Conservation (phyloP, 257 asterid genomes). For the Ocimum tenuiflorum region DNA sequence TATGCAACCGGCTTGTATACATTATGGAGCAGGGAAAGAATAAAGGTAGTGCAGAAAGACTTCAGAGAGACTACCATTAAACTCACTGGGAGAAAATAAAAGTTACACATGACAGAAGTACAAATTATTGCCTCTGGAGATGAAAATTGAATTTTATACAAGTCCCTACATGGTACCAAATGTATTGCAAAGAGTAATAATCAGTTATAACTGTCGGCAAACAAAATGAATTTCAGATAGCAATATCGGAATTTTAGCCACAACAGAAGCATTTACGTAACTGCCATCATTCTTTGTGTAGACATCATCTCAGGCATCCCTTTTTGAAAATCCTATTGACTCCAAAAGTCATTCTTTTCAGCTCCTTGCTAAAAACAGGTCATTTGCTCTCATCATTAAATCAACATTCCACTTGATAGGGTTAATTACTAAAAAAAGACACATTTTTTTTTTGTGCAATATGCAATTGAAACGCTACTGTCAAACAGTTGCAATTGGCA, state of each 20-base stretch:
- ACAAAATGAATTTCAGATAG: not conserved
- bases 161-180: not conserved
- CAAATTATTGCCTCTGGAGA: not conserved
- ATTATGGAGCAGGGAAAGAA: slow-evolving; percentile 2
- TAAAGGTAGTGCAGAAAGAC: not conserved
- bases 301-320: not conserved
- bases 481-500: no score
- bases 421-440: not conserved
- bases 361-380: not conserved
- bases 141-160: not conserved
- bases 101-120: not conserved
- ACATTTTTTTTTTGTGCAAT: no score
- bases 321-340: not conserved
- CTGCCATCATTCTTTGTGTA: not conserved
- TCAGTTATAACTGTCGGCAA: not conserved
- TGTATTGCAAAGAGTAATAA: not conserved
- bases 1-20: slow-evolving; percentile 6
- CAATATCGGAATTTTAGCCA: not conserved
- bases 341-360: not conserved
- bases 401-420: not conserved
- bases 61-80: not conserved
- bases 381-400: not conserved
- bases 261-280: not conserved
- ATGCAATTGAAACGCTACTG: no score
- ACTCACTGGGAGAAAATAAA: not conserved